A percentile compares a stretch with the other conserved stretches of the same genome.
Conservation (phyloP, 805 yeast species). For the Candida sphagnicola region DNA sequence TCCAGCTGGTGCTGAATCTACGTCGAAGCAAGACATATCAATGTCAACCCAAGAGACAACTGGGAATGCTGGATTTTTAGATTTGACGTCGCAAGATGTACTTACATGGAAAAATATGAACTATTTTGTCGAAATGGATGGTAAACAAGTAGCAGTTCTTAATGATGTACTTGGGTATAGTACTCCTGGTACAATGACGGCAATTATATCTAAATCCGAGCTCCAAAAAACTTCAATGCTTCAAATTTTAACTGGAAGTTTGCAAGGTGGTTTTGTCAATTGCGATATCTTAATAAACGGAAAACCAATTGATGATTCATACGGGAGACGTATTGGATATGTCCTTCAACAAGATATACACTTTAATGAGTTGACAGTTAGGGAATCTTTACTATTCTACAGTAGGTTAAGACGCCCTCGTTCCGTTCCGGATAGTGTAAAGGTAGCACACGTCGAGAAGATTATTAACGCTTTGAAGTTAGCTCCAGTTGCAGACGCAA, state of each 20-base stretch:
- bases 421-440: slow-evolving; percentile 38
- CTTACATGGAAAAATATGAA: slow-evolving; percentile 38
- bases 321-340: slow-evolving; percentile 74
- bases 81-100: slow-evolving; percentile 13
- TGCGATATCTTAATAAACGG: slow-evolving; percentile 63
- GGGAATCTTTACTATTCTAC: slow-evolving; percentile 68
- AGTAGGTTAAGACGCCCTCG: slow-evolving; percentile 72
- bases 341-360: slow-evolving; percentile 80
- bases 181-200: slow-evolving; percentile 79
- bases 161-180: slow-evolving; percentile 55
- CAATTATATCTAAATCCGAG: slow-evolving; percentile 82
- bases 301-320: slow-evolving; percentile 54
- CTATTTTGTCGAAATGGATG: slow-evolving; percentile 29
- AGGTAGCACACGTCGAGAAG: slow-evolving; percentile 49
- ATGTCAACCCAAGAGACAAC: neutral
- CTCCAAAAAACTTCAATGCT: slow-evolving; percentile 80
- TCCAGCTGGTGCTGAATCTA: too few species aligned
- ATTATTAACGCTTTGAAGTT: slow-evolving; percentile 64
- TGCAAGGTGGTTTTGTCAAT: slow-evolving; percentile 66
- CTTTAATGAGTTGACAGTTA: slow-evolving; percentile 63
- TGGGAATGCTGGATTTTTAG: neutral
- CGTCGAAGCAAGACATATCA: neutral
- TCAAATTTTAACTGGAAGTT: slow-evolving; percentile 67
- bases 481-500: slow-evolving; percentile 67
- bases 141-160: slow-evolving; percentile 34